Percentiles rank a stretch among this genome's conserved stretches.
phyloP scores from a whole-genome alignment of 805 yeast species.

The Starmerella stellata region DNA sequence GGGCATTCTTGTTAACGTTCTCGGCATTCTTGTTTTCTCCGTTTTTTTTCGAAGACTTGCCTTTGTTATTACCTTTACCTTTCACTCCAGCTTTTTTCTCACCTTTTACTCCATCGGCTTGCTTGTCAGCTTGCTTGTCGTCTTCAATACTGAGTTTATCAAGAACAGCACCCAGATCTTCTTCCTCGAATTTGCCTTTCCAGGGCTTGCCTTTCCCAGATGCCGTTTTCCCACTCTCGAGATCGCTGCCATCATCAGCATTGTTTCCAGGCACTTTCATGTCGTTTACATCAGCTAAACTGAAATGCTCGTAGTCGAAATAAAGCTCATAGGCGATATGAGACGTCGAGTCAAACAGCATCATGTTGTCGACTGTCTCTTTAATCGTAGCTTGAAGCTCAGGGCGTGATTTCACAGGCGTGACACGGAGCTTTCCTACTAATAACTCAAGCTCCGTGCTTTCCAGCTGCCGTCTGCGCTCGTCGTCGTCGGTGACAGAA shows the following conservation, averaged over 20 bases:
- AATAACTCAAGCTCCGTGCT: constrained; percentile 40
- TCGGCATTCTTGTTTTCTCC: no score
- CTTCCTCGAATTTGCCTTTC: neutral
- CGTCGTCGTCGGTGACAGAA: constrained; percentile 45
- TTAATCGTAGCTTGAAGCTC: neutral
- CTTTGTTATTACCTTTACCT: neutral
- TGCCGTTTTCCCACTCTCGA: constrained; percentile 21
- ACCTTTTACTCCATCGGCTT: no score
- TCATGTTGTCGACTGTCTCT: neutral
- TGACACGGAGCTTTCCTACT: constrained; percentile 33
- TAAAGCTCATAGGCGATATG: constrained; percentile 29
- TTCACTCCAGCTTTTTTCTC: no score
- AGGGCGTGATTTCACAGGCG: constrained; percentile 22
- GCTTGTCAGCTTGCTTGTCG: neutral
- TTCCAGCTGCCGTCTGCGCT: constrained; percentile 39
- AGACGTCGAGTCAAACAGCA: constrained; percentile 37
- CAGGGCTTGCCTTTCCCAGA: constrained; percentile 20
- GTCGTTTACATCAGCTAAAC: no score
- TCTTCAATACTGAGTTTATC: neutral
- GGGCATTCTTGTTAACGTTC: no score
- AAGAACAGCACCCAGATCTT: neutral
- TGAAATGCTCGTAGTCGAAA: constrained; percentile 38
- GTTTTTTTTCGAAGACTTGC: neutral
- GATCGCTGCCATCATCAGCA: constrained; percentile 21
- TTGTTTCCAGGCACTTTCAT: constrained; percentile 38